Evolutionary conservation across 768 basidiomycete species (phyloP).

Genomic region (Gautieria morchelliformis): DNA sequence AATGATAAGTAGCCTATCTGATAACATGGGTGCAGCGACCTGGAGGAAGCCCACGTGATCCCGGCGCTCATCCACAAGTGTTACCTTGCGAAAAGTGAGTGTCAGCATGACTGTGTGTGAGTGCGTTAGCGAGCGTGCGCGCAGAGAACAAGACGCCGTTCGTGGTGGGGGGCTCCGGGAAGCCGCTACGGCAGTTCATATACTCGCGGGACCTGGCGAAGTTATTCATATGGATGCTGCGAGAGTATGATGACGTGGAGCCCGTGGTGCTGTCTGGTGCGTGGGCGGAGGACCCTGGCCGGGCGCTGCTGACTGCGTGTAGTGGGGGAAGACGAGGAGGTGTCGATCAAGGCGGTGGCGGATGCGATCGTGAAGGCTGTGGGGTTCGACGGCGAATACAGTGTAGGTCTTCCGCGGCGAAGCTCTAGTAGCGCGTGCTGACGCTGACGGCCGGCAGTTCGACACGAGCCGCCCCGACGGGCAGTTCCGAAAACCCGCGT

Average conservation of each 20-base stretch:
- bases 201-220: slow-evolving; percentile 95
- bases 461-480: slow-evolving; percentile 82
- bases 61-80: slow-evolving; percentile 92
- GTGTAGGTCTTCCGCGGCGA: slow-evolving; percentile 29
- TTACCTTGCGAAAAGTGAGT: slow-evolving; percentile 77
- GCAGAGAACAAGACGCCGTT: slow-evolving; percentile 77
- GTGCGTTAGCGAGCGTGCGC: too few species aligned
- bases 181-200: slow-evolving; percentile 93
- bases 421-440: too few species aligned
- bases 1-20: too few species aligned
- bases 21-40: slow-evolving; percentile 43
- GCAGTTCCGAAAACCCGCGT: slow-evolving; percentile 93
- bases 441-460: slow-evolving; percentile 39
- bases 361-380: slow-evolving; percentile 85
- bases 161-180: slow-evolving; percentile 81
- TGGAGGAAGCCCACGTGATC: slow-evolving; percentile 89
- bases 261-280: slow-evolving; percentile 85
- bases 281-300: slow-evolving; percentile 3
- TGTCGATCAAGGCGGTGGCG: slow-evolving; percentile 84
- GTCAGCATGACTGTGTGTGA: not conserved
- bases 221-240: slow-evolving; percentile 86
- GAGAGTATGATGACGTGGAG: slow-evolving; percentile 87
- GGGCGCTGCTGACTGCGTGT: too few species aligned
- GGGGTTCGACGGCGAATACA: slow-evolving; percentile 68
- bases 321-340: slow-evolving; percentile 92